Base-by-base conservation (phyloP, 768 basidiomycete genomes). In the Cystofilobasidium bisporidii region DNA sequence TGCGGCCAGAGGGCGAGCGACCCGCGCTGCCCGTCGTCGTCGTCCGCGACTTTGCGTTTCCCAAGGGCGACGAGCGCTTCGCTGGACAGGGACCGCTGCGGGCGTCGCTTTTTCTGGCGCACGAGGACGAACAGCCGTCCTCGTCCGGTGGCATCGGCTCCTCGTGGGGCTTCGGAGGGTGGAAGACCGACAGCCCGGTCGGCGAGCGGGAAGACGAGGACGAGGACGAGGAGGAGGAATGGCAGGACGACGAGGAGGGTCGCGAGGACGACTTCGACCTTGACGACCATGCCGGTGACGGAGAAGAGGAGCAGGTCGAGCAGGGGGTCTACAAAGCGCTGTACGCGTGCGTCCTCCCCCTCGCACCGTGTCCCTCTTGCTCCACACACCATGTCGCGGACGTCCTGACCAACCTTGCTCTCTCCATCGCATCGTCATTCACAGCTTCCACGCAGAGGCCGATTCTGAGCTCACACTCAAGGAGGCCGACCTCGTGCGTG, bases 401-500 rank as follows among this genome's bases (percentile, higher is more conserved):
- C n/a, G n/a, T n/a, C n/a, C n/a, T n/a, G n/a, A n/a, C n/a, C n/a
- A n/a, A n/a, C n/a, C n/a, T n/a, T n/a, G n/a, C n/a, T n/a, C n/a
- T n/a, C n/a, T n/a, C n/a, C n/a, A n/a, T n/a, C n/a, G n/a, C n/a
- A n/a, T n/a, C n/a, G n/a, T n/a, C n/a, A n/a, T n/a, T n/a, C 47
- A 0, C 43, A 68, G 67, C 1, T 68, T 68, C 43, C 55, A 68
- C 47, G 57, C 67, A 20, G 61, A 63, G 28, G 60, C 60, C 17
- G 38, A 60, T 1, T 55, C 67, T 24, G 67, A 68, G 43, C 55
- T 68, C 24, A 57, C 67, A 2, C 61, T 68, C 24, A 9, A 26
- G 17, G 67, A 68, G 33, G 18, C 11, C 12, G 60, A 61, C 61
- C 61, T 63, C 48, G 62, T 68, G 15, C 53, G 43, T 41, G 60